phyloP scores from a whole-genome alignment of 1,284 basidiomycete genomes.

The Naganishia albida region DNA sequence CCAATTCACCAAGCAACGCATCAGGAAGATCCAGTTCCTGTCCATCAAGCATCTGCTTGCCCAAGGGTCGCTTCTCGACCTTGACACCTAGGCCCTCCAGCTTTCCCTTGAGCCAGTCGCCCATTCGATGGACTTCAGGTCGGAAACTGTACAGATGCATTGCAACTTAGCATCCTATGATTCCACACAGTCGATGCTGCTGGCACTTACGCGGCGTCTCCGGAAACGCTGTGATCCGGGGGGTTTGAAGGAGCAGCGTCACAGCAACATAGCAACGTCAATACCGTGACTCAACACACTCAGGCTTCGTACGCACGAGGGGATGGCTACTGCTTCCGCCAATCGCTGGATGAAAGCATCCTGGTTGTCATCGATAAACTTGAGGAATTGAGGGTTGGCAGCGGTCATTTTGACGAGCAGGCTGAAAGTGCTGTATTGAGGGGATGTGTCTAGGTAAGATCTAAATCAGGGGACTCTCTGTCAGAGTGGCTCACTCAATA shows the following conservation, averaged over 20 bases:
- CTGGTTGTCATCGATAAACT: conserved; percentile 71
- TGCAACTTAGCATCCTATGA: too few species aligned
- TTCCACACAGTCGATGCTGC: too few species aligned
- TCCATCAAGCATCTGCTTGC: conserved; percentile 75
- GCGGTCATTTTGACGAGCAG: conserved; percentile 9
- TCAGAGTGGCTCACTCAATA: not conserved
- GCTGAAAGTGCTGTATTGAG: not conserved
- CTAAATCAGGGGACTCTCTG: not conserved
- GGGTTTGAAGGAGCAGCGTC: conserved; percentile 24
- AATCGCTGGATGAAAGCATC: conserved; percentile 75
- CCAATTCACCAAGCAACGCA: conserved; percentile 80
- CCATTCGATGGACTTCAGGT: conserved; percentile 78
- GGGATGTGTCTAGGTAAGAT: not conserved
- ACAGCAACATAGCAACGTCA: not conserved
- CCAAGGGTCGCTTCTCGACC: conserved; percentile 72
- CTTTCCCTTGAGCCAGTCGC: conserved; percentile 71
- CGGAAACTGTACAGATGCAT: conserved; percentile 58
- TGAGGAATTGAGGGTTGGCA: conserved; percentile 49
- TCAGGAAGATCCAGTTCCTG: conserved; percentile 77
- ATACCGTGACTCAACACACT: too few species aligned
- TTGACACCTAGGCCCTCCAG: conserved; percentile 73
- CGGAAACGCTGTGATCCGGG: conserved; percentile 48
- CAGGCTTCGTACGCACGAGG: conserved; percentile 62
- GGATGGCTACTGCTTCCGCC: conserved; percentile 80
- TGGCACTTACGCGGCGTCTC: conserved; percentile 49